Percentiles rank a stretch among this genome's conserved stretches.
These are phyloP conservation scores for Meredithiella fracta DNA, from an alignment of 2,329 filamentous ascomycete genomes.

Conservation along the genomic window DNA sequence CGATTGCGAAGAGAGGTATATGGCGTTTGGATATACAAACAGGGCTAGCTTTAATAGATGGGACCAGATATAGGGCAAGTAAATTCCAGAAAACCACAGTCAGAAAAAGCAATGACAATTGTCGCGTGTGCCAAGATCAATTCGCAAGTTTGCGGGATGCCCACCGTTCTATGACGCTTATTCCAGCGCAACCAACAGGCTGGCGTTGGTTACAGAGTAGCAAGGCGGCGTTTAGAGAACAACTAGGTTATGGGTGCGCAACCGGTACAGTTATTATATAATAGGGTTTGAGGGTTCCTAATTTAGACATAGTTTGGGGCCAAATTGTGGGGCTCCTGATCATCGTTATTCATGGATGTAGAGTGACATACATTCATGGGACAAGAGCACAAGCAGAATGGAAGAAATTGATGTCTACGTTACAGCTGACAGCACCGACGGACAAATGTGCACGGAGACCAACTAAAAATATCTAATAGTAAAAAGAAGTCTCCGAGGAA, in stretches of 20 bases:
- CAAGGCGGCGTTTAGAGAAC: background rate
- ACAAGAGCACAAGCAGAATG: no score
- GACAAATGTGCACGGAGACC: no score
- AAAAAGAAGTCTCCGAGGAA: no score
- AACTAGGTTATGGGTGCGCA: background rate
- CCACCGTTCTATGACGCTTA: background rate
- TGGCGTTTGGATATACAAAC: background rate
- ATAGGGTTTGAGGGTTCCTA: background rate
- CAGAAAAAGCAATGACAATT: background rate
- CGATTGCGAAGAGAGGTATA: background rate
- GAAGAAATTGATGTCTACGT: no score
- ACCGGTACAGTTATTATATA: background rate
- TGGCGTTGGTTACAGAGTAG: background rate
- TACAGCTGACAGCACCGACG: no score
- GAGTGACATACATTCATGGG: no score
- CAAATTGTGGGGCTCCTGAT: background rate
- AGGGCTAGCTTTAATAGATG: background rate
- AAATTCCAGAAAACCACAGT: background rate
- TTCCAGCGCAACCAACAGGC: background rate
- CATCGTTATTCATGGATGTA: background rate
- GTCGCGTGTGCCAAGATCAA: slow-evolving; percentile 2
- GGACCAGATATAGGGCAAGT: background rate
- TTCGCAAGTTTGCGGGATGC: background rate
- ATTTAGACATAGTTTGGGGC: background rate
- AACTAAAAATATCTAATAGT: no score